Conservation (phyloP, 169 alveolate genomes). For the Sarcocystis neurona region DNA sequence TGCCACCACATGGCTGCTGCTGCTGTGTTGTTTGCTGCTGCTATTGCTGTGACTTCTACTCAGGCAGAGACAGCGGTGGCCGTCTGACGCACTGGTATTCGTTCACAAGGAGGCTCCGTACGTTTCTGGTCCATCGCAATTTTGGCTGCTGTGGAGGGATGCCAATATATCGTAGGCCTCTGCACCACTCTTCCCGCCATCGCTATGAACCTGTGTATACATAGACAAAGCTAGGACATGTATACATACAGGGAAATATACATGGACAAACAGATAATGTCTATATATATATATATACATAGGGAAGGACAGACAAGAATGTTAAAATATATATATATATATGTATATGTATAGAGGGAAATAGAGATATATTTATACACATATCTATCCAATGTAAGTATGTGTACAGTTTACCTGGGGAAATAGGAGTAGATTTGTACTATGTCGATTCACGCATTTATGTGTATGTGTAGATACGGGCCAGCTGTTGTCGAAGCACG, state of each 20-base stretch:
- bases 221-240: background rate
- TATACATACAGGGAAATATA: background rate
- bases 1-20: too few relatives aligned
- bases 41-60: background rate
- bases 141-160: slow-evolving; percentile 53
- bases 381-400: too few relatives aligned
- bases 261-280: background rate
- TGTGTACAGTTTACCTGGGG: too few relatives aligned
- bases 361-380: background rate
- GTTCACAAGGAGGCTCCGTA: slow-evolving; percentile 48
- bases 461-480: too few relatives aligned
- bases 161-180: slow-evolving; percentile 44
- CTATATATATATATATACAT: background rate
- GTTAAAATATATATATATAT: background rate
- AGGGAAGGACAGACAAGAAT: background rate
- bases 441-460: too few relatives aligned
- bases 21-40: background rate
- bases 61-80: slow-evolving; percentile 36
- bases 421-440: too few relatives aligned
- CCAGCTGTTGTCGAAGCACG: too few relatives aligned
- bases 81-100: slow-evolving; percentile 35
- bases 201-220: too few relatives aligned
- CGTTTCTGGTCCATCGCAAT: slow-evolving; percentile 9
- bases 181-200: background rate
- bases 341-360: background rate